Evolutionary conservation across 192 early-diverging fungal genomes (phyloP), one percentile per base, ranked within the genome.

Genomic region (Lobosporangium transversale): DNA sequence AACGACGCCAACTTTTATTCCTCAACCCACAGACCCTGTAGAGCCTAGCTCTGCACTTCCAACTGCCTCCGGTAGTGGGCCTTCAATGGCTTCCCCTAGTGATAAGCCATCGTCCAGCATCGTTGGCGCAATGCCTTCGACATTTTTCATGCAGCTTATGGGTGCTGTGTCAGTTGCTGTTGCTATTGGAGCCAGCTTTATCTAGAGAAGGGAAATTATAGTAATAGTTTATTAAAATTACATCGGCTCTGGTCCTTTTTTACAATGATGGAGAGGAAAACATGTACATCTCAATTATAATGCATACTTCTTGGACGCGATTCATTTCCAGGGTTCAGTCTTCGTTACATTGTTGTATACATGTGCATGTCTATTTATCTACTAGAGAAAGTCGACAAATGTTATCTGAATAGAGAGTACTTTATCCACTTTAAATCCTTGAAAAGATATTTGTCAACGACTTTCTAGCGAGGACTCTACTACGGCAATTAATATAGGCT

Each of bases 1-100:
- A 2, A 44, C 68, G 17, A 62, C 51, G 0, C 68, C 68, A 9
- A 70, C 68, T 27, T 63, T 62, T 43, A 48, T 42, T 18, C 60
- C 68, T 18, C 23, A 29, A 0, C 35, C 68, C 14, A 11, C 68
- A 0, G 53, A 37, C 35, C 10, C 36, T 30, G 53, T 57, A 12
- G 20, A n/a, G 4, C 53, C 60, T 29, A 48, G 59, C 1, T 48
- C 53, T 4, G 32, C 59, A 14, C 6, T 44, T 8, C 58, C 67
- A 5, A 44, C 52, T 10, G 37, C 37, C 37, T 7, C 14, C 37
- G 37, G 37, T 14, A 33, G 45, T 45, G 49, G 33, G 2, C 36
- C 40, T 24, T 47, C 63, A 1, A 20, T 53, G 17, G 47, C 63
- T 0, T 45, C 40, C n/a, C n/a, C n/a, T n/a, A n/a, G n/a, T 12